phyloP scores from a whole-genome alignment of 2,329 filamentous ascomycete species.

The Penicillium polonicum region DNA sequence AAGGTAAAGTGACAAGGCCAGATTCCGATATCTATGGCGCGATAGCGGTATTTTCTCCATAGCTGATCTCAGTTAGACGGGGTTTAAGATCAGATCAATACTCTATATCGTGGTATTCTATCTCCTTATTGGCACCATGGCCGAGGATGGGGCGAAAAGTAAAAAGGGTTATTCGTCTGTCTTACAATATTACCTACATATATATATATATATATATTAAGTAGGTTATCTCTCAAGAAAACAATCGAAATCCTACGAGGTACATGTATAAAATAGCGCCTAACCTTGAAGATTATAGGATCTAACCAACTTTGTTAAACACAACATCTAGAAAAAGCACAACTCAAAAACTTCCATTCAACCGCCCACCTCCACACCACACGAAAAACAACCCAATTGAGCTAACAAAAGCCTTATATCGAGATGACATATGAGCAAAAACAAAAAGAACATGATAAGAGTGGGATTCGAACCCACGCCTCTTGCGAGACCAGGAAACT shows the following conservation, averaged over 20 bases:
- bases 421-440: background rate
- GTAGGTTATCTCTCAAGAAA: too few relatives aligned
- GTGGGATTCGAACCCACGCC: conserved; percentile 15
- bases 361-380: background rate
- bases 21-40: background rate
- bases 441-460: conserved; percentile 8
- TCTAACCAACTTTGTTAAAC: background rate
- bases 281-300: background rate
- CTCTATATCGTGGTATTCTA: too few relatives aligned
- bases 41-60: background rate
- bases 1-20: too few relatives aligned
- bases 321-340: background rate
- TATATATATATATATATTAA: too few relatives aligned
- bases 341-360: background rate
- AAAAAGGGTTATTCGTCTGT: background rate
- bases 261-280: background rate
- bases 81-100: too few relatives aligned
- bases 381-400: background rate
- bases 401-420: background rate
- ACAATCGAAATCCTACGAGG: too few relatives aligned
- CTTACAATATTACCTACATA: background rate
- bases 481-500: conserved; percentile 13
- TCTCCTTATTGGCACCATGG: too few relatives aligned
- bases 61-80: background rate
- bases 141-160: background rate